Evolutionary conservation across 345 rosid genomes (phyloP), one percentile per base, ranked within the genome.

Genomic region (Arabis hirsuta): DNA sequence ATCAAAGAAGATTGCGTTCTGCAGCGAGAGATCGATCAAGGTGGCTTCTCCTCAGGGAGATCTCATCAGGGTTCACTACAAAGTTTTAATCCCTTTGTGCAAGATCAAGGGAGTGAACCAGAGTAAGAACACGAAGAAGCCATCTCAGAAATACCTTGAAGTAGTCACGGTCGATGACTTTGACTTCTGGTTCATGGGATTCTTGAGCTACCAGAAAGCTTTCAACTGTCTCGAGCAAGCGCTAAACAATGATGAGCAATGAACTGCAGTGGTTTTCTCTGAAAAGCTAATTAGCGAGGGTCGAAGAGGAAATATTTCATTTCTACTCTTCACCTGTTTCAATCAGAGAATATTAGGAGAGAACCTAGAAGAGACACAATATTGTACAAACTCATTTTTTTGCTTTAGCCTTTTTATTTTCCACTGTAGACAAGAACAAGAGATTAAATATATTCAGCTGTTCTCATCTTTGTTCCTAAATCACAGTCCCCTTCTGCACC

Each of bases 121-220:
- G 29, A 82, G 86, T 38, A 78, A 76, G 72, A 85, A 87, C 71
- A 76, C 55, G 50, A 79, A 88, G 87, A 86, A 79, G 34, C 92
- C 94, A 52, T 84, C 92, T 7, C 81, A 88, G 34, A 89, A 93
- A 82, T 88, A 84, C 76, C 73, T 87, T 20, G 87, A 93, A 75
- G 63, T 90, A 24, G 82, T 80, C 8, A 94, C 96, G 0, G 83
- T 79, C 1, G 96, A 94, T 65, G 69, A 51, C 67, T 91, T 85
- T 47, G 95, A 94, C 55, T 94, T 94, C 86, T 91, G 97, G 97
- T 89, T 91, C 55, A 88, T 91, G 91, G 97, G 98, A 0, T 91
- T 94, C 82, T 56, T 82, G 32, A 91, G 87, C 66, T 78, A 84
- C 63, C 84, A 86, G 73, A 93, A 86, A 77, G 86, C 96, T 63